Conservation (phyloP, 2,329 filamentous ascomycete genomes). For the Nothophoma quercina region DNA sequence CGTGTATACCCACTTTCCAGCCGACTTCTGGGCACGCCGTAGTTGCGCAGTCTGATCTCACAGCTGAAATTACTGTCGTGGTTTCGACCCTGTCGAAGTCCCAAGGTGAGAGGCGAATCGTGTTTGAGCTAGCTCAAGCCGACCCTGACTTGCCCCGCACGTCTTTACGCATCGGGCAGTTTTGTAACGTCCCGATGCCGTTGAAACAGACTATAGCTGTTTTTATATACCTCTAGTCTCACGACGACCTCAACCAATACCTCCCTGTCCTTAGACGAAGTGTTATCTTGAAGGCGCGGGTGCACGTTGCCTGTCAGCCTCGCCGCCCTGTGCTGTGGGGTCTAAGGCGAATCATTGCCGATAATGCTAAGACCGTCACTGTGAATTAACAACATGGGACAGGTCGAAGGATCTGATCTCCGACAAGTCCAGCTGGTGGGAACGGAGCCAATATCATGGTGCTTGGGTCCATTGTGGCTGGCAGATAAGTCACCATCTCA, state of each 20-base stretch:
- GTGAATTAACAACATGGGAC: not conserved
- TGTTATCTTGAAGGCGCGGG: not conserved
- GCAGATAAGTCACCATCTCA: not conserved
- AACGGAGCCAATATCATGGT: not conserved
- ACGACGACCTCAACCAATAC: constrained; percentile 12
- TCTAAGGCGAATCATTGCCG: not conserved
- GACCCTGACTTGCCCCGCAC: constrained; percentile 1
- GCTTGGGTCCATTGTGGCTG: constrained; percentile 10
- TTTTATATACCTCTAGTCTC: constrained; percentile 18
- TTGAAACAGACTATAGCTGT: constrained; percentile 35
- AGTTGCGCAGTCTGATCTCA: not conserved
- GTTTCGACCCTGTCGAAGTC: not conserved
- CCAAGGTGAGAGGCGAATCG: constrained; percentile 1
- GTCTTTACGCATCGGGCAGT: constrained; percentile 9
- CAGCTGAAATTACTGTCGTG: not conserved
- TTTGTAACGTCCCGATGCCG: constrained; percentile 21
- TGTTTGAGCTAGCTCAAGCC: constrained; percentile 16
- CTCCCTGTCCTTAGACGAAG: not conserved
- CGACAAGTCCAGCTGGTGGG: not conserved
- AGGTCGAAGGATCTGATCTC: not conserved
- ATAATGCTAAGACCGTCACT: not conserved
- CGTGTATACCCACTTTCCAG: constrained; percentile 2
- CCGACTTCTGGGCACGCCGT: not conserved
- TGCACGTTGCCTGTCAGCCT: not conserved
- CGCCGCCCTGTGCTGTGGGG: not conserved